phyloP scores from a whole-genome alignment of 352 stramenopile species.

The Globisporangium emineosum region DNA sequence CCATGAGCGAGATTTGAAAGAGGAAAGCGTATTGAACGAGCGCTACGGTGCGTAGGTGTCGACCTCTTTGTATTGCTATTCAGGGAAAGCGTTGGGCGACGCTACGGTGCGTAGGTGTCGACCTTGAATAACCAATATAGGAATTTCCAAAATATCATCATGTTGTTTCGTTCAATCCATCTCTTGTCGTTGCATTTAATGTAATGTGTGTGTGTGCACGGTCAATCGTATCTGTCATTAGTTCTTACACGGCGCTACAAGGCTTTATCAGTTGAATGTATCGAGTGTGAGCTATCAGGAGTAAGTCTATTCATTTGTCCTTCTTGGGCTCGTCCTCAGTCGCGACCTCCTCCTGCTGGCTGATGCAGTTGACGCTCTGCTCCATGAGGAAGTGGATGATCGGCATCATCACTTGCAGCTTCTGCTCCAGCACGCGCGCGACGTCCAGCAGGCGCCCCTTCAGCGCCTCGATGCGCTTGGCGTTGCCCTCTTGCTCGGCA shows the following conservation, averaged over 20 bases:
- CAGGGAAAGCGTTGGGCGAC: conserved; percentile 79
- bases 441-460: conserved; percentile 54
- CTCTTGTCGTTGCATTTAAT: neutral
- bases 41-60: conserved; percentile 90
- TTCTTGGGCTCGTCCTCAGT: conserved; percentile 33
- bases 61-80: conserved; percentile 67
- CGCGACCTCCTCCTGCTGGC: conserved; percentile 19
- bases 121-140: conserved; percentile 51
- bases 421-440: conserved; percentile 49
- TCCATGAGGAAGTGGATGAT: conserved; percentile 57
- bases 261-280: neutral
- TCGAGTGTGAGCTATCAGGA: neutral
- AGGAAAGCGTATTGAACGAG: conserved; percentile 83
- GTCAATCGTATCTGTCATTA: neutral
- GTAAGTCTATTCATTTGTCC: conserved; percentile 29
- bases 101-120: conserved; percentile 91
- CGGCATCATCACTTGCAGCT: conserved; percentile 52
- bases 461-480: conserved; percentile 41
- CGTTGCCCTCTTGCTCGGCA: conserved; percentile 43
- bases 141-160: conserved; percentile 13
- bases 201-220: neutral
- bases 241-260: neutral
- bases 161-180: neutral
- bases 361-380: conserved; percentile 52
- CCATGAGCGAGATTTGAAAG: conserved; percentile 26